Conservation (phyloP, 768 basidiomycete species). For the Postia placenta region DNA sequence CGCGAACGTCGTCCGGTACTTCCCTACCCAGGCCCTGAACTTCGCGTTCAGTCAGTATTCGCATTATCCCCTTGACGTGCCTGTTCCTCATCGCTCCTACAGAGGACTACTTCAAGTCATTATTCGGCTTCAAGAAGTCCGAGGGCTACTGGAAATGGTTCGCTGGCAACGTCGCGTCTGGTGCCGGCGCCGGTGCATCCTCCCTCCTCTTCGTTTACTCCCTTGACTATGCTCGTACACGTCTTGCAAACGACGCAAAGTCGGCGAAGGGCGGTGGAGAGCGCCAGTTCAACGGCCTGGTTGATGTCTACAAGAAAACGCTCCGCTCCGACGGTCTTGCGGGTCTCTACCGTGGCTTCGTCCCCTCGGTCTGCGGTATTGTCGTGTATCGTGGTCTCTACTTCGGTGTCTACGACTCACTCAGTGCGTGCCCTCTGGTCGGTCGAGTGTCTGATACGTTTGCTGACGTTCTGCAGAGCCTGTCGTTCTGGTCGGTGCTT, state of each 20-base stretch:
- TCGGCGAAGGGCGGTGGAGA: conserved; percentile 87
- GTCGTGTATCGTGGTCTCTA: conserved; percentile 99
- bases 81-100: conserved; percentile 16
- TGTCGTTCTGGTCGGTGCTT: conserved; percentile 91
- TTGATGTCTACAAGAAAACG: conserved; percentile 97
- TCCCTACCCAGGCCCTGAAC: conserved; percentile 99
- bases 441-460: conserved; percentile 20
- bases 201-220: conserved; percentile 99
- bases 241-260: conserved; percentile 97
- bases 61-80: neutral
- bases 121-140: conserved; percentile 97
- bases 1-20: conserved; percentile 99
- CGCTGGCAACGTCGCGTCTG: conserved; percentile 94
- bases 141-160: conserved; percentile 99
- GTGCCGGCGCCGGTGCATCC: conserved; percentile 99
- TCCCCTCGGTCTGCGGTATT: conserved; percentile 98
- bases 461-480: conserved; percentile 58
- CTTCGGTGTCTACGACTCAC: conserved; percentile 95
- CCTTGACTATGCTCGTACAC: conserved; percentile 98
- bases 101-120: conserved; percentile 99
- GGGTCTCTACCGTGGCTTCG: conserved; percentile 99
- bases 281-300: conserved; percentile 97
- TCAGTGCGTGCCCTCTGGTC: conserved; percentile 59
- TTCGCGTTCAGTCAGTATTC: conserved; percentile 94
- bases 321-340: conserved; percentile 95